Base-by-base conservation (phyloP, 805 yeast species). In the Pichia scutulata region DNA sequence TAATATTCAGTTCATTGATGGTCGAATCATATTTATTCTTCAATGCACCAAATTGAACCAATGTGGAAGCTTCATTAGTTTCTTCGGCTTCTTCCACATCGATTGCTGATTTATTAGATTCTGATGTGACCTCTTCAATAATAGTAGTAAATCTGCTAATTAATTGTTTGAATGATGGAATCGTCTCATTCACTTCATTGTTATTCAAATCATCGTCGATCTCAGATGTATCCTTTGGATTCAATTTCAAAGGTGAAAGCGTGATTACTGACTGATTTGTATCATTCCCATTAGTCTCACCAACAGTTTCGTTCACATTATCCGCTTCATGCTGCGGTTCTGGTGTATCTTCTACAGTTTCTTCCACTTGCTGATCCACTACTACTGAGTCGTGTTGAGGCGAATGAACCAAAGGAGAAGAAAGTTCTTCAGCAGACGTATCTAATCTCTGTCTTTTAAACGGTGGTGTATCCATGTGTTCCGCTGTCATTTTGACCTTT, bases 381-480 rank as follows among this genome's bases (percentile, higher is more conserved):
- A n/a, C 37, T 33, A 33, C 8, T 7, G 37, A 33, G n/a, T 33
- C 19, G 9, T 33, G 37, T 16, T 6, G 37, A 14, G 50, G 50
- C 18, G 48, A 44, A 16, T 41, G 26, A 1, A 42, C 41, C 23
- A 42, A 44, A 3, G 46, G 43, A 7, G 51, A 43, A n/a, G 51
- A 48, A 18, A 36, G 36, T 33, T 41, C 39, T 9, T 28, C 19
- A 5, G 37, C 37, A 33, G 37, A 33, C n/a, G 37, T 33, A 10
- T 16, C 37, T 6, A 44, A 19, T 33, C 39, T 48, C 36, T 48
- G 51, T 14, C 36, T 44, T 41, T 48, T 48, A n/a, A 9, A 41
- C 10, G 48, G 51, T 22, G 51, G 51, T 14, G 48, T 48, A 9
- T 48, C 51, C 40, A 40, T 44, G 25, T 16, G 23, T 46, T 18